Evolutionary conservation across 1,284 basidiomycete genomes (phyloP), one percentile per base, ranked within the genome.

Genomic region (Rhodotorula sp.): DNA sequence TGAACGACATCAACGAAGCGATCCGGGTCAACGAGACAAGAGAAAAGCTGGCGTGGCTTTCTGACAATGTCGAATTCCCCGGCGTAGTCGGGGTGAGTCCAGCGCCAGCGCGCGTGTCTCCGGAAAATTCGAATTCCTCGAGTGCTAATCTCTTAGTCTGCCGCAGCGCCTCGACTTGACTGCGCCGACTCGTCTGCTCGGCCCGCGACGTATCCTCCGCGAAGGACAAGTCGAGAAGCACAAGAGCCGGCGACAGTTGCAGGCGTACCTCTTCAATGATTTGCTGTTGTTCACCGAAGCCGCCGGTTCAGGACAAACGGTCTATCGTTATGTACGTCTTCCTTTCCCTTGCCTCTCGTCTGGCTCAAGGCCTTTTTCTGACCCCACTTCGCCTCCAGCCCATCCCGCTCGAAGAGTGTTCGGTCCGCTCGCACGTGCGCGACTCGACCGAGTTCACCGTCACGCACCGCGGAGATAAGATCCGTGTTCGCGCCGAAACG

Each of bases 1-100:
- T 97, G 0, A 85, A 84, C 6, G 83, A 86, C 47, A 93, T 97
- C 79, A 98, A 98, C 80, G 94, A 97, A 80, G 85, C 88, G 2
- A 92, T 98, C 52, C 86, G 93, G 8, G 87, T 90, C n/a, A 88
- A 89, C 71, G 92, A 97, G 80, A 88, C 89, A 2, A 80, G 84
- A 5, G 90, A 92, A 74, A 86, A 89, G 16, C 83, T 97, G 16
- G 85, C 84, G 61, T 84, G 83, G 23, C 85, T 97, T 43, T 91
- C 90, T 10, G 87, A 90, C 72, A 84, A 90, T 77, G 84, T 97
- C 55, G 68, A 60, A 14, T 72, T 77, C 38, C 52, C 66, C 3
- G 72, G 72, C 4, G 68, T 71, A 12, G 60, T 47, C 10, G 71
- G 65, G 0, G 5, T 94, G 89, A 89, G 88, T 95, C 64, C 68